phyloP scores from a whole-genome alignment of 352 stramenopile genomes.

The Ochromonadaceae sp. region DNA sequence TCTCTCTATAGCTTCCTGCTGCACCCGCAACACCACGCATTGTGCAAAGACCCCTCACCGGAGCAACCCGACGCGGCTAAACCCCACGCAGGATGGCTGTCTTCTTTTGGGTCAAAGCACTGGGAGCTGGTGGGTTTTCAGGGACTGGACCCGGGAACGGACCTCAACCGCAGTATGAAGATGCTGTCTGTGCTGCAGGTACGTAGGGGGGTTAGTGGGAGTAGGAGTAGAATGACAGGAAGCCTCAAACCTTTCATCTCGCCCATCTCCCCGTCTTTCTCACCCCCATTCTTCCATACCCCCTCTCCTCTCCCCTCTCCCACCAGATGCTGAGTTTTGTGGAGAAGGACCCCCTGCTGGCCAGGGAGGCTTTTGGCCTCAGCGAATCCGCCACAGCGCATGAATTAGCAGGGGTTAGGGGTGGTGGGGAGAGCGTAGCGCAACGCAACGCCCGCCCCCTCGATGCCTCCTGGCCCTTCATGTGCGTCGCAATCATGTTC shows the following conservation, averaged over 20 bases:
- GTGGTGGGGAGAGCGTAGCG: no score
- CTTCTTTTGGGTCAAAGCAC: no score
- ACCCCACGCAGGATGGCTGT: no score
- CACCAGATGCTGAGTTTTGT: slow-evolving; percentile 54
- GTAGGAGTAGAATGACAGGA: background rate
- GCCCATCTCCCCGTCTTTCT: background rate
- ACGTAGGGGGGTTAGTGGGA: background rate
- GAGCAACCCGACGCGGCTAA: no score
- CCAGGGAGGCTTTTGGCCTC: background rate
- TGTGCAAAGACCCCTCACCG: no score
- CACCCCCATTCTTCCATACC: no score
- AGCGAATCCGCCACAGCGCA: background rate
- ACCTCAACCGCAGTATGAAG: slow-evolving; percentile 56
- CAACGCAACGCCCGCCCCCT: background rate
- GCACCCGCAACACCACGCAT: no score
- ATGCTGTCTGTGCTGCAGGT: slow-evolving; percentile 58
- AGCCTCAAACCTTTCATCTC: background rate
- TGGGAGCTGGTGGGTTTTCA: slow-evolving; percentile 73
- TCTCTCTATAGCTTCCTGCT: background rate
- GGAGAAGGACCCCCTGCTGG: slow-evolving; percentile 40
- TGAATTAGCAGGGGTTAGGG: no score
- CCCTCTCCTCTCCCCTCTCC: no score
- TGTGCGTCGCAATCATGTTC: slow-evolving; percentile 31
- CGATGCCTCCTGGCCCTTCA: slow-evolving; percentile 26
- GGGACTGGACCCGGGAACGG: slow-evolving; percentile 58